Base-by-base conservation (phyloP, 2,329 filamentous ascomycete genomes). In the Colletotrichum gloeosporioides region DNA sequence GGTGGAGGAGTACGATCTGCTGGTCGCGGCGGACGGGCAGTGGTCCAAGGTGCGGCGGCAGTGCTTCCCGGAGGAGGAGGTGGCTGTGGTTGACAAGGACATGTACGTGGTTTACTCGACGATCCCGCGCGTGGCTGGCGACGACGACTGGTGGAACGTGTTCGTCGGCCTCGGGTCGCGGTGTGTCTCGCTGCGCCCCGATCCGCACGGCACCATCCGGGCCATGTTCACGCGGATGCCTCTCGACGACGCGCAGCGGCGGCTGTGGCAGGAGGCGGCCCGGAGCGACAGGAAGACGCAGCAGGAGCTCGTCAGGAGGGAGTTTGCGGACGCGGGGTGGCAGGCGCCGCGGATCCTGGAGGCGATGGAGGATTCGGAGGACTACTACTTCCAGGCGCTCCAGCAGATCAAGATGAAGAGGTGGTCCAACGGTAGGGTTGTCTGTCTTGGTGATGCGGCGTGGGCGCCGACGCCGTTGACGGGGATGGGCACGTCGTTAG, bases 21-120 rank as follows among this genome's bases (percentile, higher is more conserved):
- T 92, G 1, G 86, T 92, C 59, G 90, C 87, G 4, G 90, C 90
- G 6, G 91, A 92, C 75, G 91, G 91, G 0, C 86, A 89, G 57
- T 84, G 86, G 10, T 92, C 90, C 2, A 85, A 84, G 27, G 86
- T 87, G 2, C 85, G 89, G 8, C 85, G 81, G 64, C 83, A 84
- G 65, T 85, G 88, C 76, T 78, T 88, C 2, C 82, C 79, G 6
- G 36, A 79, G 2, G 79, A 79, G 22, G 39, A 77, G 27, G 55
- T 64, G 16, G 68, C 39, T 16, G 57, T 84, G 12, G 75, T 78
- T 1, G 76, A 82, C 16, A 53, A 79, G 8, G 78, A 80, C 0
- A 77, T 85, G 6, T 81, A 79, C 4, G 18, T 82, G 18, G 83
- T 79, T 1, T 86, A 85, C 71, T 87, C 84, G 76, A 83, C 80